Percentiles rank a stretch among this genome's conserved stretches.
phyloP scores from a whole-genome alignment of 73 alveolate species.

The Tetrahymena thermophila region DNA sequence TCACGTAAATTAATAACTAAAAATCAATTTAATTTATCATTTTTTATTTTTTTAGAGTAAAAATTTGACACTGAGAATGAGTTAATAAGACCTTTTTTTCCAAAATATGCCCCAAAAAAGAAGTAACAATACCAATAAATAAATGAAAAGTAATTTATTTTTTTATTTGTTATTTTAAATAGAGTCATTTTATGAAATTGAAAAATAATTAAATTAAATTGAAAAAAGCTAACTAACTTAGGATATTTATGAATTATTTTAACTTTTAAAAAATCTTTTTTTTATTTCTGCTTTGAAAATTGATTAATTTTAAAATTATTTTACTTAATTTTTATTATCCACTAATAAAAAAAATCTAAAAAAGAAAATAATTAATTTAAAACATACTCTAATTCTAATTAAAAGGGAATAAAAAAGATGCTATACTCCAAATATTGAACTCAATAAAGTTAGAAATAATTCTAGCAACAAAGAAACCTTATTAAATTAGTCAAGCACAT shows the following conservation, averaged over 20 bases:
- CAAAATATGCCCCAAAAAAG: not conserved
- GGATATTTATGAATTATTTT: no score
- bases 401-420: not conserved
- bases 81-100: not conserved
- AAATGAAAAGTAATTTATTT: not conserved
- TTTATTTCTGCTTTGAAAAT: no score
- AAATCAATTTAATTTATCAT: not conserved
- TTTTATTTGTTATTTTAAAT: no score
- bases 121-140: not conserved
- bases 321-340: no score
- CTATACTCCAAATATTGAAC: not conserved
- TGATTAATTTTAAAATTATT: no score
- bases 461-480: not conserved
- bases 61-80: not conserved
- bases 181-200: no score
- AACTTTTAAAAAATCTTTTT: no score
- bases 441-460: not conserved
- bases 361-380: no score
- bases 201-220: no score
- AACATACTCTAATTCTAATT: not conserved
- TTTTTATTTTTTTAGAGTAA: not conserved
- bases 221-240: no score
- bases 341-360: no score
- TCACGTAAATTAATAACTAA: not conserved
- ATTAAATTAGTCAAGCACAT: not conserved